Percentiles rank a stretch among this genome's conserved stretches.
Evolutionary conservation across 345 rosid genomes (phyloP).

Genomic region (Salix arbutifolia): DNA sequence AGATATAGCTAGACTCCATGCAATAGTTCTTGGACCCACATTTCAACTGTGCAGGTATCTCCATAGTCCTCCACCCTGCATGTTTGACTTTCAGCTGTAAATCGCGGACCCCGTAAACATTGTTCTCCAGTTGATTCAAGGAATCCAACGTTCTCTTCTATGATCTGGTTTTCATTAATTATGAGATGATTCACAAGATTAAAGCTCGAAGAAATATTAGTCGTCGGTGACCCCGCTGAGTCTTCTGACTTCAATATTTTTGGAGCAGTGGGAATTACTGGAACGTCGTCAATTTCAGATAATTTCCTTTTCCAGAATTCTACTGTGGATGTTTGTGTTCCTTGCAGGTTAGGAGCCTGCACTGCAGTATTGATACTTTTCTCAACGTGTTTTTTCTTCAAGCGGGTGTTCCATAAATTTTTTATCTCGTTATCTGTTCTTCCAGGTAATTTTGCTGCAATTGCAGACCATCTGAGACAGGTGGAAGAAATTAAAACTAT

Average conservation of each 20-base stretch:
- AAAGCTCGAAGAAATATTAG: not conserved
- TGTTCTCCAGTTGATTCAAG: not conserved
- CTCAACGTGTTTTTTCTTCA: slow-evolving; percentile 30
- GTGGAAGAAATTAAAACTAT: not conserved
- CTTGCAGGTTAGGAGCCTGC: slow-evolving; percentile 1
- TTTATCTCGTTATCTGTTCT: slow-evolving; percentile 56
- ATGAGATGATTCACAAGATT: too few relatives aligned
- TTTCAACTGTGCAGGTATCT: too few relatives aligned
- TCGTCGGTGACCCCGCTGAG: not conserved
- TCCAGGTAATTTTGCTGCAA: slow-evolving; percentile 47
- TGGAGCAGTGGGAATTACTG: not conserved
- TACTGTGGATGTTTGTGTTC: not conserved
- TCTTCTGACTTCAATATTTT: not conserved
- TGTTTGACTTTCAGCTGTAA: too few relatives aligned
- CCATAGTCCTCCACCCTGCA: too few relatives aligned
- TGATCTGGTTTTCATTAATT: not conserved
- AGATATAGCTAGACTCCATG: too few relatives aligned
- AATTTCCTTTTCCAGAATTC: not conserved
- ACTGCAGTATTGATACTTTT: not conserved
- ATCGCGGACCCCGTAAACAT: too few relatives aligned
- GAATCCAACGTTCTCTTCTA: not conserved
- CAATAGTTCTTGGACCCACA: too few relatives aligned
- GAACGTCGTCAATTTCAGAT: not conserved
- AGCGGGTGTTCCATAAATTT: slow-evolving; percentile 44
- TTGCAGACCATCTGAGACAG: slow-evolving; percentile 45